These are phyloP conservation scores for Geotrichum cucujoidarum DNA, from an alignment of 1,139 yeast genomes.

Conservation along the genomic window DNA sequence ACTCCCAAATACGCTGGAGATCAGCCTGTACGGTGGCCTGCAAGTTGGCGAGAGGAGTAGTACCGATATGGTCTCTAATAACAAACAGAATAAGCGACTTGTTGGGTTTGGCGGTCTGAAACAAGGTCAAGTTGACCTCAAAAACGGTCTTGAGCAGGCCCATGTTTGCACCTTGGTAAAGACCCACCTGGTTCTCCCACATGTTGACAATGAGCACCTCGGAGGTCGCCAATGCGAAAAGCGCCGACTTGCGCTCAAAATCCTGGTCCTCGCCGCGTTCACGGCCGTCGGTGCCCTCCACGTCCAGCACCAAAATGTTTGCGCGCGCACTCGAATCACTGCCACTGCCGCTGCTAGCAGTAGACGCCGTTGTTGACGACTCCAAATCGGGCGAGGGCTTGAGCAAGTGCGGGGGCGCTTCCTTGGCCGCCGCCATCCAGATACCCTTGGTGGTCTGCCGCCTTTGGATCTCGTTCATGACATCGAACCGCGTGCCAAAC, in stretches of 20 bases:
- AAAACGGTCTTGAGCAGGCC: slow-evolving; percentile 91
- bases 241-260: slow-evolving; percentile 91
- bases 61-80: slow-evolving; percentile 85
- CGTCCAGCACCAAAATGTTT: slow-evolving; percentile 81
- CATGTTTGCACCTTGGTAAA: slow-evolving; percentile 97
- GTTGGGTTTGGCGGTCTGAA: slow-evolving; percentile 44
- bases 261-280: slow-evolving; percentile 98
- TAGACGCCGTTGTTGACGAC: not conserved
- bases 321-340: slow-evolving; percentile 16
- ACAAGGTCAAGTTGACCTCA: slow-evolving; percentile 85
- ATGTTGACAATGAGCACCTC: slow-evolving; percentile 86
- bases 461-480: slow-evolving; percentile 76
- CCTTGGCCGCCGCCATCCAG: slow-evolving; percentile 63
- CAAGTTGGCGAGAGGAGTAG: slow-evolving; percentile 73
- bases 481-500: slow-evolving; percentile 84
- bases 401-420: slow-evolving; percentile 11
- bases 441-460: slow-evolving; percentile 91
- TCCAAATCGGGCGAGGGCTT: slow-evolving; percentile 2
- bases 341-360: slow-evolving; percentile 8
- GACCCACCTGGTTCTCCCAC: slow-evolving; percentile 96
- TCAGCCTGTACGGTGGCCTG: slow-evolving; percentile 65
- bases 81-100: slow-evolving; percentile 80
- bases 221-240: slow-evolving; percentile 88
- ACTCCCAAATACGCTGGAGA: slow-evolving; percentile 71
- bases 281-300: slow-evolving; percentile 97